These are phyloP conservation scores for Cinnamomum chago DNA, from an alignment of 164 flowering plant genomes.

Conservation along the genomic window DNA sequence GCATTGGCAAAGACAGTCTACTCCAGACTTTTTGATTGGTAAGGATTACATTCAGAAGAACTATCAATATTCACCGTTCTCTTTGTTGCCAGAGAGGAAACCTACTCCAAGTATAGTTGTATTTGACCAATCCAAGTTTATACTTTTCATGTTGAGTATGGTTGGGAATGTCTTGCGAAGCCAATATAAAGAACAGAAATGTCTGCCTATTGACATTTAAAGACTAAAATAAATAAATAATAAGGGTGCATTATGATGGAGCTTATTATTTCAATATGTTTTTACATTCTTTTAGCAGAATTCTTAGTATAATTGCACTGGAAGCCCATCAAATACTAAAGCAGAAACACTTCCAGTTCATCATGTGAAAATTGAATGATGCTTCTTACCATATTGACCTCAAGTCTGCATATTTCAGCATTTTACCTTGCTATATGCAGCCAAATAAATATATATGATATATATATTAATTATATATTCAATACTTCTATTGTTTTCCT, in stretches of 20 bases:
- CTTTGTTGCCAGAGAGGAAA: neutral
- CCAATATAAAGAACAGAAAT: neutral
- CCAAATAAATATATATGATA: too few relatives aligned
- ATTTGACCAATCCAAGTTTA: neutral
- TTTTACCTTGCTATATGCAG: too few relatives aligned
- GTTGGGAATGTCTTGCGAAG: neutral
- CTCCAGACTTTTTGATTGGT: slow-evolving; percentile 86
- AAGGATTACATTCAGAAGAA: slow-evolving; percentile 11
- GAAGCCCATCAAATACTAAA: too few relatives aligned
- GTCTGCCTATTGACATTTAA: neutral
- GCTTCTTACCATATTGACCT: too few relatives aligned
- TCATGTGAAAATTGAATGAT: too few relatives aligned
- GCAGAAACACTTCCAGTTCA: too few relatives aligned
- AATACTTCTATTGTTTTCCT: neutral
- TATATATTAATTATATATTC: neutral
- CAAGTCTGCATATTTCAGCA: too few relatives aligned
- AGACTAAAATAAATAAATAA: too few relatives aligned
- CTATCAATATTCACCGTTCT: neutral
- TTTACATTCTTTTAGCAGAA: too few relatives aligned
- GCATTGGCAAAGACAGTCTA: slow-evolving; percentile 77
- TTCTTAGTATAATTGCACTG: too few relatives aligned
- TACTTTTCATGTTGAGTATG: neutral
- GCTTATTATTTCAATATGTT: too few relatives aligned
- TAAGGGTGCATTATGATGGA: too few relatives aligned
- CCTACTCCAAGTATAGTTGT: neutral